These are phyloP conservation scores for Leptoxyphium fumago DNA, from an alignment of 2,329 filamentous ascomycete species.

Conservation along the genomic window DNA sequence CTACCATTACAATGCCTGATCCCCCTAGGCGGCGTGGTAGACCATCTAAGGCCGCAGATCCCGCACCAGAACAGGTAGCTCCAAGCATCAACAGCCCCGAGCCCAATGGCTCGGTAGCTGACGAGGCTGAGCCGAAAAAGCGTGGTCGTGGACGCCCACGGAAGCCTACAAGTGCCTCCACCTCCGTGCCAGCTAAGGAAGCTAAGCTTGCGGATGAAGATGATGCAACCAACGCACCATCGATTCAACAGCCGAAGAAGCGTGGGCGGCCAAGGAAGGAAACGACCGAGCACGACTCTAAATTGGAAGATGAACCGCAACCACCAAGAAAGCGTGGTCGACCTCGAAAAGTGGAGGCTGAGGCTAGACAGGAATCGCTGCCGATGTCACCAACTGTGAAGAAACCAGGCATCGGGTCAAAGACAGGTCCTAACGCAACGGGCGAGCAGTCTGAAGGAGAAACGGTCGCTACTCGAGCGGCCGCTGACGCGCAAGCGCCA, in stretches of 20 bases:
- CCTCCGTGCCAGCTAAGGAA: neutral
- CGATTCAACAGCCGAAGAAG: neutral
- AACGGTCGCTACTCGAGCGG: neutral
- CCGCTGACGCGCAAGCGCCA: neutral
- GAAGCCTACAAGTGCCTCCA: too few species aligned
- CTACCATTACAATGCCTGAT: neutral
- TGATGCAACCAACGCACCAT: neutral
- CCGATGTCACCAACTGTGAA: neutral
- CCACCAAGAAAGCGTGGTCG: neutral
- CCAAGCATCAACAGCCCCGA: neutral
- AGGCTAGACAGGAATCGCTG: neutral
- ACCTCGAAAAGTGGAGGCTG: neutral
- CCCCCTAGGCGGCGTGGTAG: conserved; percentile 15
- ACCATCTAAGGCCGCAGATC: conserved; percentile 2
- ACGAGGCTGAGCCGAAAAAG: too few species aligned
- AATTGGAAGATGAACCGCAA: neutral
- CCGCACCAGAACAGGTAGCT: neutral
- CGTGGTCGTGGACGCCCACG: too few species aligned
- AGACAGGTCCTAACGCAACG: neutral
- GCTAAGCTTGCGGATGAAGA: neutral
- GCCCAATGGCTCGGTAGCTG: neutral
- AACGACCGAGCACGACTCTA: neutral
- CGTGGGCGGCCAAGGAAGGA: neutral
- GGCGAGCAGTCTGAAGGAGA: neutral
- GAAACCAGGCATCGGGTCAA: neutral